Evolutionary conservation across 352 stramenopile species (phyloP), one percentile per base, ranked within the genome.

Genomic region (Pythium dissimile): DNA sequence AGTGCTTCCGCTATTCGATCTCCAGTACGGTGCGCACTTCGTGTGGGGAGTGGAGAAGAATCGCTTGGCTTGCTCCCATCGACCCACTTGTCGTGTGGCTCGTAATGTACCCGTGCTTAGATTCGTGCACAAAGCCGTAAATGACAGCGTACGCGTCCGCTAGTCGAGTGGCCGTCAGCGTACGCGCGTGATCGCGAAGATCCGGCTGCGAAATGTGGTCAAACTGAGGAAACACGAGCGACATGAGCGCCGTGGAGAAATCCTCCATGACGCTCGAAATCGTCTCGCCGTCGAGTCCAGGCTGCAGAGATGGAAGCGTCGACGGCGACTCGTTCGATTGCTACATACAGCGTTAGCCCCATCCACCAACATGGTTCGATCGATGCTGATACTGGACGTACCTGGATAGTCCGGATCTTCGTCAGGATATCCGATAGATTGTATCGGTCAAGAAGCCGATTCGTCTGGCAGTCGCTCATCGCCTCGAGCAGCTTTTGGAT

Each of bases 21-120:
- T 90, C 80, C 8, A 90, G 64, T 30, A 87, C 66, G 0, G 76
- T 87, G 20, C 75, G 75, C 10, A 90, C 69, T 53, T 88, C 72
- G 27, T 83, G 67, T 9, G 77, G 74, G 35, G 80, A 77, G 63
- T 87, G 80, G 20, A 69, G 62, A n/a, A 90, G 50, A 30, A 77
- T 69, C 3, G 73, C 67, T 32, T 57, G 59, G 11, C 57, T 66
- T 31, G 37, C 62, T 0, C 45, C 54, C 5, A 62, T 26, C 13
- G 49, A 55, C 43, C 47, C 57, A 23, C 56, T 64, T 1, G 54
- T 47, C 0, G 59, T 64, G 43, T 63, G 61, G 23, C 57, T 63
- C 11, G 61, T 60, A 0, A 61, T 62, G 53, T 84, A 87, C 3
- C 71, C 74, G 46, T 77, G 64, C 27, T 52, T 62, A n/a, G 59